Base-by-base conservation (phyloP, 2,329 filamentous ascomycete genomes). In the Ophiostoma ulmi region DNA sequence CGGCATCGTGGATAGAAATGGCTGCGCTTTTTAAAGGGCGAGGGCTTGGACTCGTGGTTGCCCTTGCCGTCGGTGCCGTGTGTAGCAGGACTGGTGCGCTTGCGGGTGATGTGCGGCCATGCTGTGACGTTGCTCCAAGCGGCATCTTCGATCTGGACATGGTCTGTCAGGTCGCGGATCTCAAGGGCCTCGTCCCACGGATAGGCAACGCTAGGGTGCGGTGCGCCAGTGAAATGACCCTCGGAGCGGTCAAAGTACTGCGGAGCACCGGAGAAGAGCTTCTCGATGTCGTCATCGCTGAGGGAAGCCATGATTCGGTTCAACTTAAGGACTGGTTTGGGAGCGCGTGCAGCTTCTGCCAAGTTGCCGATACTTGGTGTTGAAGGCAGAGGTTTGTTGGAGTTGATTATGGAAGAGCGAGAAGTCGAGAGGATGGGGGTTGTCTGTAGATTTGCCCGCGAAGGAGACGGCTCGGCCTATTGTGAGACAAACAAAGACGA, bases 181-280 rank as follows among this genome's bases (percentile, higher is more conserved):
- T 83, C 80, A 71, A 90, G 78, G 73, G 85, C 81, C 73, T 86
- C 83, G 77, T 91, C 87, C 84, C 88, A 91, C 1, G 89, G 89
- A 76, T 88, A 91, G 52, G 87, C 86, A 38, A 89, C 87, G 67
- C 83, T 87, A 31, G 89, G 88, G 75, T 87, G 84, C 31, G 86
- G 86, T 52, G 87, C 85, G 68, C 84, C 87, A 72, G 83, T 84
- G 77, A 83, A 86, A 77, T 88, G 85, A 55, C 86, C 85, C 75
- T 87, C 84, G 71, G 83, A 85, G 69, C 86, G 84, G 74, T 87
- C 84, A 77, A 88, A 88, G 80, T 90, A 92, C 77, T 91, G 89
- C 73, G 90, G 90, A 63, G 90, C 90, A n/a, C 90, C 90, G 36
- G 89, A 90, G 81, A 92, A 92, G 75, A 92, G 84, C 78, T 88